Evolutionary conservation across 2,329 filamentous ascomycete species (phyloP), one percentile per base, ranked within the genome.

Genomic region (Diplodia intermedia): DNA sequence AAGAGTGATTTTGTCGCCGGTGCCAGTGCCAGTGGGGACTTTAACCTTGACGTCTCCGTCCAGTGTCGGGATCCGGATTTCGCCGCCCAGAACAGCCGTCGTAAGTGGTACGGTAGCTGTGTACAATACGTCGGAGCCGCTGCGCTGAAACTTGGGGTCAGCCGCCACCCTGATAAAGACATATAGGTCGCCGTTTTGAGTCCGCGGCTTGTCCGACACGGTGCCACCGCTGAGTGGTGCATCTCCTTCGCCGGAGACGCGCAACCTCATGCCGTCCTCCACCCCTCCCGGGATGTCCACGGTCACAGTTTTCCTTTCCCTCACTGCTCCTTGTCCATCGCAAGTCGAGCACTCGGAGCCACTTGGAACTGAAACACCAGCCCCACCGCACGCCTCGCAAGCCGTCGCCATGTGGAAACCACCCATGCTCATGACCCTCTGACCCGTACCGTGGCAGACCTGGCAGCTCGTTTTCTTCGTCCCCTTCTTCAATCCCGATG

Each of bases 341-440:
- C 95, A 99, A 0, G 88, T 86, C 68, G 85, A 84, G 80, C 95
- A 99, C 75, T 96, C 92, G 12, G 89, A 90, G 54, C 93, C 93
- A 72, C 86, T 88, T 2, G 95, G 93, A 40, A 93, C 90, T 2
- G 86, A 85, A 65, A 89, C 83, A 57, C 95, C 95, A 54, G 87
- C 89, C 3, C 95, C 95, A 63, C 89, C 89, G 78, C 95, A 99
- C 43, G 88, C 82, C 23, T 87, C 85, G 79, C 95, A 99, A 1
- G 93, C 96, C 70, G 92, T 92, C 4, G 92, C 92, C 90, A 99
- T 94, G 82, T 98, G 94, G 82, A 99, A 98, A 29, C 93, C 94
- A 66, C 93, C 93, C 86, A 97, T 91, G 75, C 93, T 90, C 79
- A 97, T 93, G 60, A 98, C 90, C 68, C 92, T 86, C 47, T 91